These are phyloP conservation scores for Neurospora sp. DNA, from an alignment of 495 filamentous ascomycete genomes.

Conservation along the genomic window DNA sequence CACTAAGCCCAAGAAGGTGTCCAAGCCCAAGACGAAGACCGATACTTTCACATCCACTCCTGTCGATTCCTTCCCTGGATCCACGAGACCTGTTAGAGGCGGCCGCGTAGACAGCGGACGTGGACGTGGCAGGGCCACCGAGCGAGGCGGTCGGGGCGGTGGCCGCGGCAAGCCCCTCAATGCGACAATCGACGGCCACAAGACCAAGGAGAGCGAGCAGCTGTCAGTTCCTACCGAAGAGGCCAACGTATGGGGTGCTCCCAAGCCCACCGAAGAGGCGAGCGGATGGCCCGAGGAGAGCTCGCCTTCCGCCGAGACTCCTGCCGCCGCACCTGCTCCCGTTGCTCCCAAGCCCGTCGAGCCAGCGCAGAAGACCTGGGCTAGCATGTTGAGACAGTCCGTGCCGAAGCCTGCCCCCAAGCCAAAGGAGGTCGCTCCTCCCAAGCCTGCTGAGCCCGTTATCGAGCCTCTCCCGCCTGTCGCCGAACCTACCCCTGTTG, in stretches of 20 bases:
- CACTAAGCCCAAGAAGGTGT: constrained; percentile 81
- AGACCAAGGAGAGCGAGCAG: constrained; percentile 35
- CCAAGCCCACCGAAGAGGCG: constrained; percentile 26
- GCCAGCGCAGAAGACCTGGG: constrained; percentile 41
- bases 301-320: constrained; percentile 5
- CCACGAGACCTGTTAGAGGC: constrained; percentile 41
- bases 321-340: constrained; percentile 8
- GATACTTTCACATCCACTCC: constrained; percentile 41
- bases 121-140: constrained; percentile 62
- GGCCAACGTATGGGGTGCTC: constrained; percentile 26
- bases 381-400: constrained; percentile 43
- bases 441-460: constrained; percentile 28
- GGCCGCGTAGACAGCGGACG: constrained; percentile 58
- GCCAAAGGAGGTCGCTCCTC: constrained; percentile 31
- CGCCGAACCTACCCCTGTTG: constrained; percentile 18
- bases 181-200: constrained; percentile 41
- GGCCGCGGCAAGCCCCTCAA: constrained; percentile 38
- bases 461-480: constrained; percentile 27
- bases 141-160: constrained; percentile 63
- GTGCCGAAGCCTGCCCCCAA: constrained; percentile 34
- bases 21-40: constrained; percentile 76
- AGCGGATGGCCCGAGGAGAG: constrained; percentile 14
- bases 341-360: constrained; percentile 20
- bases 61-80: constrained; percentile 35
- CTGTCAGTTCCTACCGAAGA: constrained; percentile 41